Evolutionary conservation across 306 rosid genomes (phyloP).

Genomic region (Pyrus bretschneideri): DNA sequence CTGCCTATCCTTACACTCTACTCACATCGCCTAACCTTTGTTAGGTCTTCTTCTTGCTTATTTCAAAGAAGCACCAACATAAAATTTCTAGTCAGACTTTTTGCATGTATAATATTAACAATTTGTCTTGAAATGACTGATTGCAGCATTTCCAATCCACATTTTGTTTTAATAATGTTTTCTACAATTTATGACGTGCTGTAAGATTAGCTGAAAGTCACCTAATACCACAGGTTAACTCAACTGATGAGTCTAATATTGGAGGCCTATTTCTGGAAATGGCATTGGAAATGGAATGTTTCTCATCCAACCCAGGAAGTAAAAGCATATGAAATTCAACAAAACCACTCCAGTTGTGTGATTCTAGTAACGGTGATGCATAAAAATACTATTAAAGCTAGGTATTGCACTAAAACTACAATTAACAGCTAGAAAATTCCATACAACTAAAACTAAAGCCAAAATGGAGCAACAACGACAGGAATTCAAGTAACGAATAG

Average conservation of each 20-base stretch:
- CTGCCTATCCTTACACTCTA: too few relatives aligned
- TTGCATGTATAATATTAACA: not conserved
- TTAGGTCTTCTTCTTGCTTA: too few relatives aligned
- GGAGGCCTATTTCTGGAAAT: not conserved
- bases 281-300: not conserved
- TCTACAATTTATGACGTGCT: not conserved
- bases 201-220: not conserved
- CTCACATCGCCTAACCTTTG: too few relatives aligned
- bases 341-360: not conserved
- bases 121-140: not conserved
- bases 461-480: not conserved
- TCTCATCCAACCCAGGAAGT: not conserved
- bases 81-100: not conserved
- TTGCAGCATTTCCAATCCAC: not conserved
- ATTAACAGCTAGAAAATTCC: not conserved
- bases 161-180: not conserved
- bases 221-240: not conserved
- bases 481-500: conserved; percentile 13
- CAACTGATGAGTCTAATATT: not conserved
- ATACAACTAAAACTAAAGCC: not conserved
- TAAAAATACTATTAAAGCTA: not conserved
- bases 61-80: too few relatives aligned
- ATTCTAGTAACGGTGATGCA: not conserved
- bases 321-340: not conserved
- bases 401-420: not conserved